Evolutionary conservation across 805 yeast genomes (phyloP).

Genomic region (Sugiyamaella valdiviana): DNA sequence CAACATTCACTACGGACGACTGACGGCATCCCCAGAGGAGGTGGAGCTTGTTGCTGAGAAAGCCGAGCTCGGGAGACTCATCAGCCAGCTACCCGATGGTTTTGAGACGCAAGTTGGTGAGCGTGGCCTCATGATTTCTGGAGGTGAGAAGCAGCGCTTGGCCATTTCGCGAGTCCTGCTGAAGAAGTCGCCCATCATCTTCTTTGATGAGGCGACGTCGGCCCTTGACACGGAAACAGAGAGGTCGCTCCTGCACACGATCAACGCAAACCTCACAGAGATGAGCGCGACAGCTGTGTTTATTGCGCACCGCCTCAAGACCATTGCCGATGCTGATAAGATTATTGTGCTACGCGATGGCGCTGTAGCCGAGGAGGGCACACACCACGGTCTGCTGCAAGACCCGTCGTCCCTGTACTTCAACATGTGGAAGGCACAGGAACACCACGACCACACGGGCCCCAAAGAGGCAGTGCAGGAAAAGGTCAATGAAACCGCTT

Average conservation of each 20-base stretch:
- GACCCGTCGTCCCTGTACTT: slow-evolving; percentile 58
- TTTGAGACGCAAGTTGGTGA: slow-evolving; percentile 87
- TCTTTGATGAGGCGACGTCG: slow-evolving; percentile 93
- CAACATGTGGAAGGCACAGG: slow-evolving; percentile 89
- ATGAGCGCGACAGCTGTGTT: slow-evolving; percentile 68
- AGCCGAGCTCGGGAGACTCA: slow-evolving; percentile 62
- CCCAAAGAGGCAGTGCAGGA: slow-evolving; percentile 1
- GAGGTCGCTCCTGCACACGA: slow-evolving; percentile 70
- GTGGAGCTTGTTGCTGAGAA: slow-evolving; percentile 55
- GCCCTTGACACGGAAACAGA: slow-evolving; percentile 97
- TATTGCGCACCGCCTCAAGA: slow-evolving; percentile 89
- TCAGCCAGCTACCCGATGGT: slow-evolving; percentile 76
- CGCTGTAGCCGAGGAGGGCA: slow-evolving; percentile 79
- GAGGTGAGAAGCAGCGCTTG: slow-evolving; percentile 96
- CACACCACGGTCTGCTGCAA: slow-evolving; percentile 57
- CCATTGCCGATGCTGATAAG: slow-evolving; percentile 89
- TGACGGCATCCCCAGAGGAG: slow-evolving; percentile 67
- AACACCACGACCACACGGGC: slow-evolving; percentile 45
- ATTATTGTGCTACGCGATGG: slow-evolving; percentile 84
- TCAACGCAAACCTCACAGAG: slow-evolving; percentile 56
- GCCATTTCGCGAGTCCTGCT: slow-evolving; percentile 89
- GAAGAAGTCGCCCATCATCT: slow-evolving; percentile 81
- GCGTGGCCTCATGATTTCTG: slow-evolving; percentile 95
- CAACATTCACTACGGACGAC: slow-evolving; percentile 79
- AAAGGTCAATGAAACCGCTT: slow-evolving; percentile 1